These are phyloP conservation scores for Auriculariales sp. DNA, from an alignment of 768 basidiomycete species.

Conservation along the genomic window DNA sequence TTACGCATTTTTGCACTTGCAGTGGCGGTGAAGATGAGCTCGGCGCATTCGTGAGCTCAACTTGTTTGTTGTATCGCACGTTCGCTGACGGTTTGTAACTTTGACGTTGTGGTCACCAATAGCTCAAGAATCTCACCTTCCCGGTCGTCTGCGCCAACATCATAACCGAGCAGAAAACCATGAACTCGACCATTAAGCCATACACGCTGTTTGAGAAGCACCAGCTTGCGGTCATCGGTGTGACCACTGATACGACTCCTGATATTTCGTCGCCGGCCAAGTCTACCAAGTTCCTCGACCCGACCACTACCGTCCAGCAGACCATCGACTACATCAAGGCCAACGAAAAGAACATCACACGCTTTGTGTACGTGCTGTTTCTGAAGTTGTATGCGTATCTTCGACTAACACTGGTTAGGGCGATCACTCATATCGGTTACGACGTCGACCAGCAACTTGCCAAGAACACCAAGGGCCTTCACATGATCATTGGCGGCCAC, in stretches of 20 bases:
- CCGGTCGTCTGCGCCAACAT: conserved; percentile 32
- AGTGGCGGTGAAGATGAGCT: conserved; percentile 22
- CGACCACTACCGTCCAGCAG: conserved; percentile 20
- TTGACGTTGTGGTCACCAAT: too few species aligned
- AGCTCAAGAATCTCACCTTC: conserved; percentile 25
- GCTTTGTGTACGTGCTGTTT: too few species aligned
- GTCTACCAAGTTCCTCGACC: conserved; percentile 24
- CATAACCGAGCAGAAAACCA: conserved; percentile 17
- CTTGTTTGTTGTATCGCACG: too few species aligned
- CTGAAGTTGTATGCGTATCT: too few species aligned
- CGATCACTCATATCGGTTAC: conserved; percentile 33
- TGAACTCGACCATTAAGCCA: conserved; percentile 18
- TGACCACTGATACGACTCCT: conserved; percentile 28
- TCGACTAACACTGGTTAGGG: too few species aligned
- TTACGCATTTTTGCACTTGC: conserved; percentile 11
- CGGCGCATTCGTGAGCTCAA: background rate
- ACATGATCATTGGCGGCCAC: conserved; percentile 29
- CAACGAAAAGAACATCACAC: conserved; percentile 18
- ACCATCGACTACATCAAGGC: conserved; percentile 23
- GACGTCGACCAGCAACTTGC: conserved; percentile 28
- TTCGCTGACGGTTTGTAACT: too few species aligned
- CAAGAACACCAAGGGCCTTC: conserved; percentile 22
- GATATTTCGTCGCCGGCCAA: conserved; percentile 24
- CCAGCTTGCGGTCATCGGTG: conserved; percentile 25
- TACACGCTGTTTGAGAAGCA: conserved; percentile 26